Evolutionary conservation across 345 rosid genomes (phyloP).

Genomic region (Gossypium sturtianum): DNA sequence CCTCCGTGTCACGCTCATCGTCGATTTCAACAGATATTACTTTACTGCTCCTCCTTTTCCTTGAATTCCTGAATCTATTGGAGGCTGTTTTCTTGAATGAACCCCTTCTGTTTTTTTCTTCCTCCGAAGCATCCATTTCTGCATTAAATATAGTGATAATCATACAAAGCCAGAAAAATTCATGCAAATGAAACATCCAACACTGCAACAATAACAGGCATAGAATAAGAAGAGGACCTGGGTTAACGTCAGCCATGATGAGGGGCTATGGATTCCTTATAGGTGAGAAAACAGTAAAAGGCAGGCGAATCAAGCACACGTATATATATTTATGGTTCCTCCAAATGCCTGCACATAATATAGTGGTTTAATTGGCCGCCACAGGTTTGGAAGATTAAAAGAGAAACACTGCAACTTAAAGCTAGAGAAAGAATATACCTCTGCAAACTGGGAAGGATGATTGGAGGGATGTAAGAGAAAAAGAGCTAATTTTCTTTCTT

Average conservation of each 20-base stretch:
- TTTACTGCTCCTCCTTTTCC: constrained; percentile 70
- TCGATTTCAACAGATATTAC: constrained; percentile 62
- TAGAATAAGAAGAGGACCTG: constrained; percentile 15
- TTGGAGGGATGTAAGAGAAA: constrained; percentile 14
- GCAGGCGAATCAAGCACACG: constrained; percentile 33
- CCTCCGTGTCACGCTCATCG: constrained; percentile 74
- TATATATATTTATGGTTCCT: constrained; percentile 14
- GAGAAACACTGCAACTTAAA: not conserved
- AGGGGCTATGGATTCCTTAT: constrained; percentile 25
- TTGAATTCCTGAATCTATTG: constrained; percentile 64
- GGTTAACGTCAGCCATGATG: constrained; percentile 33
- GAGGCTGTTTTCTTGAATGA: constrained; percentile 75
- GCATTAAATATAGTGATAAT: not conserved
- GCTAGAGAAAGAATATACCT: constrained; percentile 27
- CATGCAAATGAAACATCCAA: not conserved
- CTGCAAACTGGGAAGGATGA: constrained; percentile 34
- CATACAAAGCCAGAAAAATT: not conserved
- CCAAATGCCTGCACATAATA: constrained; percentile 29
- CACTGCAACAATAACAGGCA: not conserved
- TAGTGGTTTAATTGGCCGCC: not conserved
- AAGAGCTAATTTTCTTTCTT: constrained; percentile 14
- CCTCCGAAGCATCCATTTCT: constrained; percentile 37
- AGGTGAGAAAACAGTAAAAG: constrained; percentile 31
- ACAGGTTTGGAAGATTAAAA: constrained; percentile 1
- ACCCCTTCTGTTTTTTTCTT: constrained; percentile 52